phyloP scores from a whole-genome alignment of 345 rosid genomes.

The Crucihimalaya himalaica region DNA sequence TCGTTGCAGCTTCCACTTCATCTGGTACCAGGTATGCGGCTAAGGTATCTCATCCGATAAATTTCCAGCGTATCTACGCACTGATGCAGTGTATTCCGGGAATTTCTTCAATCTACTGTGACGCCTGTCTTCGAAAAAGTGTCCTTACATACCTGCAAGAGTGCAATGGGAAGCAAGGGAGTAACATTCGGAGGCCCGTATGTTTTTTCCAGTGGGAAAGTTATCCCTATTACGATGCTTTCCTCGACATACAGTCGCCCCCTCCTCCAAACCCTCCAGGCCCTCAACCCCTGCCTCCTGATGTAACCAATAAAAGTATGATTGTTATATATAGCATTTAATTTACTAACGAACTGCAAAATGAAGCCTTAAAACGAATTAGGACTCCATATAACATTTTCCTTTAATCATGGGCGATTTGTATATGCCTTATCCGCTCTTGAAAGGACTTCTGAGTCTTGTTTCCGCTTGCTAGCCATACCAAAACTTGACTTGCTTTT shows the following conservation, averaged over 20 bases:
- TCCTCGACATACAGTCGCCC: neutral
- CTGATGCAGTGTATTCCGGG: conserved; percentile 28
- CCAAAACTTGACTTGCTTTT: neutral
- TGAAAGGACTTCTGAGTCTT: neutral
- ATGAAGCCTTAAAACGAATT: neutral
- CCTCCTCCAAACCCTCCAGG: no score
- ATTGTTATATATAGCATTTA: neutral
- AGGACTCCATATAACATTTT: no score
- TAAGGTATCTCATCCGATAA: neutral
- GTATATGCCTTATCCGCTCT: no score
- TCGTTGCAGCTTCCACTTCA: neutral
- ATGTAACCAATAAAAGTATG: neutral
- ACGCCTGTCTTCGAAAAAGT: neutral
- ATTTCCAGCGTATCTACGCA: neutral
- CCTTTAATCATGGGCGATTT: no score
- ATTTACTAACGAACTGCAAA: neutral
- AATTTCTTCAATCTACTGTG: neutral
- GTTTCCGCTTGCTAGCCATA: neutral
- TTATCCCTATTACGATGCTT: neutral
- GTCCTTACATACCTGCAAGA: no score
- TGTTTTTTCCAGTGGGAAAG: neutral
- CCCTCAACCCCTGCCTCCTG: neutral
- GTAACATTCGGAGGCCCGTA: neutral
- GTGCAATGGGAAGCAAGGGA: no score
- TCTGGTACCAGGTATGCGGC: neutral